Evolutionary conservation across 106 monocot species (phyloP).

Genomic region (Acanthochlamys bracteata): DNA sequence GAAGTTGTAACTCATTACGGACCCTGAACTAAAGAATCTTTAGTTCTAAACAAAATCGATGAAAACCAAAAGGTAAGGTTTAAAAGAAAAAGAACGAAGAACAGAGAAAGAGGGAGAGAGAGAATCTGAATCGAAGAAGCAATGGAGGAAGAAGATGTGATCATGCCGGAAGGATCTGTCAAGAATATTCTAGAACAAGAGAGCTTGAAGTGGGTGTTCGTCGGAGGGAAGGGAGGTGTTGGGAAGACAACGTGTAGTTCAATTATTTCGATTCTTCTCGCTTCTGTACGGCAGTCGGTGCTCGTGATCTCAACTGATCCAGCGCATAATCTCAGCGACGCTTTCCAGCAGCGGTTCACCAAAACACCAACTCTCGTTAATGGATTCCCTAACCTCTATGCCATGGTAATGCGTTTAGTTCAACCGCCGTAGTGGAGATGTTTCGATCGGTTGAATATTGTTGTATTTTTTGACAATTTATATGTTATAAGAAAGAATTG

Average conservation of each 20-base stretch:
- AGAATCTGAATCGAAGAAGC: conserved; percentile 24
- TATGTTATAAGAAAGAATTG: no score
- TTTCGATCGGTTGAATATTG: no score
- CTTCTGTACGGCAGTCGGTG: conserved; percentile 68
- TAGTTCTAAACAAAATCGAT: no score
- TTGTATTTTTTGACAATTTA: no score
- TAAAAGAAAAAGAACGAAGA: neutral
- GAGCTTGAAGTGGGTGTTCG: conserved; percentile 93
- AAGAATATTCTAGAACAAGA: conserved; percentile 78
- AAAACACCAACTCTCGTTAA: conserved; percentile 90
- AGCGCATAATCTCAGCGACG: conserved; percentile 96
- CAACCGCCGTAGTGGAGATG: no score
- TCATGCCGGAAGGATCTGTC: conserved; percentile 58
- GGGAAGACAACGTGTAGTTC: conserved; percentile 97
- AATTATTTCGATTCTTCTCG: conserved; percentile 69
- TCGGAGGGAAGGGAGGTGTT: conserved; percentile 94
- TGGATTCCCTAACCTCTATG: conserved; percentile 90
- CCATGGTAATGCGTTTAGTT: conserved; percentile 50
- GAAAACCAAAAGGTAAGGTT: no score
- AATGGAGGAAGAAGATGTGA: conserved; percentile 28
- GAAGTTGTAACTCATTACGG: no score
- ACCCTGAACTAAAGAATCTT: no score
- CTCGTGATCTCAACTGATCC: conserved; percentile 98
- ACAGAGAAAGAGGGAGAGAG: conserved; percentile 7
- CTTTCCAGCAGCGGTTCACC: conserved; percentile 97